phyloP scores from a whole-genome alignment of 495 filamentous ascomycete genomes.

The Trichoderma gamsii region DNA sequence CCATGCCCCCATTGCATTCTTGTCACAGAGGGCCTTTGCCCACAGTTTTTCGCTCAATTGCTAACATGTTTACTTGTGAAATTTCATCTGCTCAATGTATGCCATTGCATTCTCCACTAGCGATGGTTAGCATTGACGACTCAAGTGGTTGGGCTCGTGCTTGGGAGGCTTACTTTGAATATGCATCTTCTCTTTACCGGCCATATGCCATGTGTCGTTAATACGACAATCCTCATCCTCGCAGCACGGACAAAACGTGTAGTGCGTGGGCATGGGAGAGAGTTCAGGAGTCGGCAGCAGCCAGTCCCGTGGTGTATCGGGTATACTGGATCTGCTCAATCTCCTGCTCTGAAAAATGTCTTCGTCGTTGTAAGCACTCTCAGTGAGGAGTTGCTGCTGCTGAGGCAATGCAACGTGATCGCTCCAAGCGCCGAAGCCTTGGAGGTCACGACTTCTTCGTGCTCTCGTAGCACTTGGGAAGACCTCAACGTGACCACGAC shows the following conservation, averaged over 20 bases:
- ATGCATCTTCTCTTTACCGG: neutral
- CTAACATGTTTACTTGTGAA: neutral
- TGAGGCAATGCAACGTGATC: neutral
- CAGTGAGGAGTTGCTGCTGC: neutral
- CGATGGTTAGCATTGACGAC: neutral
- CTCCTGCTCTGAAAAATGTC: neutral
- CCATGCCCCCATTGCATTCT: neutral
- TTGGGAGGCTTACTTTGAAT: neutral
- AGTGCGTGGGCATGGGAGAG: neutral
- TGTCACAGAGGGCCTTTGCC: neutral
- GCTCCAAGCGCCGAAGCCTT: conserved; percentile 1
- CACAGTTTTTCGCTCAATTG: neutral
- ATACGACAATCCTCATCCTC: neutral
- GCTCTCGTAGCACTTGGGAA: neutral
- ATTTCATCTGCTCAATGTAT: conserved; percentile 10
- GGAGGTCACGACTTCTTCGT: neutral
- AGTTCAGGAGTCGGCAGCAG: neutral
- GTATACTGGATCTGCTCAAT: neutral
- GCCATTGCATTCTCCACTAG: conserved; percentile 7
- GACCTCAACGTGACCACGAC: neutral
- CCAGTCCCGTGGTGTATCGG: conserved; percentile 2
- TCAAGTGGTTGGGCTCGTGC: neutral
- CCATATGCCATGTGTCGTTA: conserved; percentile 5
- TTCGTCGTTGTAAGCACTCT: neutral
- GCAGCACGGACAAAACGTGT: conserved; percentile 3